Evolutionary conservation across 805 yeast species (phyloP).

Genomic region (Barnettozyma pratensis): DNA sequence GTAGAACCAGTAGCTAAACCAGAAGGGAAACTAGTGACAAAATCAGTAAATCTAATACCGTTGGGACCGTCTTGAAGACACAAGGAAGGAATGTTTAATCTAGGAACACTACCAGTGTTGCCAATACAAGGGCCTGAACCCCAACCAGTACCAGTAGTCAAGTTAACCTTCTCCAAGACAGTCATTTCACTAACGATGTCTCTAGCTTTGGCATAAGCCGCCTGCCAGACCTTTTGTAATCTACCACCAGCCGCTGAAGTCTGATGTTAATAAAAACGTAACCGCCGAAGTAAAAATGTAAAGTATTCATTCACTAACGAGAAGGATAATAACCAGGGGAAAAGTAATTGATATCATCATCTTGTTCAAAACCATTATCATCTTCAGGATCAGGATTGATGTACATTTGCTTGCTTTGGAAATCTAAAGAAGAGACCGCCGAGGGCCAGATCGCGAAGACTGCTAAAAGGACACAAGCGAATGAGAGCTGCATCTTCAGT

Average conservation of each 20-base stretch:
- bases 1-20: slow-evolving; percentile 57
- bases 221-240: slow-evolving; percentile 47
- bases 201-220: slow-evolving; percentile 51
- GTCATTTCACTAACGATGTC: slow-evolving; percentile 52
- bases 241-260: slow-evolving; percentile 39
- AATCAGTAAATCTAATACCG: slow-evolving; percentile 55
- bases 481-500: background rate
- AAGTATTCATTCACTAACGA: slow-evolving; percentile 14
- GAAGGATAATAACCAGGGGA: slow-evolving; percentile 22
- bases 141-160: slow-evolving; percentile 53
- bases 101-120: slow-evolving; percentile 52
- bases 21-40: slow-evolving; percentile 51
- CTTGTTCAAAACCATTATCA: slow-evolving; percentile 9
- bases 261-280: slow-evolving; percentile 1
- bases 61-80: slow-evolving; percentile 62
- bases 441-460: background rate
- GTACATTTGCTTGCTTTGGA: slow-evolving; percentile 19
- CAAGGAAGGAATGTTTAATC: slow-evolving; percentile 47
- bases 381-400: slow-evolving; percentile 18
- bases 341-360: slow-evolving; percentile 18
- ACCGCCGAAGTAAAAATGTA: background rate
- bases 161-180: slow-evolving; percentile 51
- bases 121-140: slow-evolving; percentile 60
- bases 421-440: slow-evolving; percentile 2
- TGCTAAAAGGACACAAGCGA: too few species aligned